Conservation (phyloP, 768 basidiomycete genomes). For the Aureoboletus auriporus region DNA sequence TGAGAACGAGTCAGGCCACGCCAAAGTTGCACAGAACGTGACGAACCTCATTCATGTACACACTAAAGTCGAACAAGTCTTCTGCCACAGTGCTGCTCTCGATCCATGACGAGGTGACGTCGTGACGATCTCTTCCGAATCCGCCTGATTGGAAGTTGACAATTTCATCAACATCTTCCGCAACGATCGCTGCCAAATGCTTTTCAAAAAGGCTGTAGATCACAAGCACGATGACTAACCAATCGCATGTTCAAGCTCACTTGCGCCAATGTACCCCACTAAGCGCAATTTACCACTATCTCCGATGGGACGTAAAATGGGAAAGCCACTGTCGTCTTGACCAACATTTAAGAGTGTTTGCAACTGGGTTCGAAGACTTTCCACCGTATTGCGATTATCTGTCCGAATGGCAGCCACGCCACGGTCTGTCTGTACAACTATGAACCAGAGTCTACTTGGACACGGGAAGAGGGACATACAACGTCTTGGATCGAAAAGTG, state of each 20-base stretch:
- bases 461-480: conserved; percentile 41
- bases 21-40: background rate
- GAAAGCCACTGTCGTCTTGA: conserved; percentile 81
- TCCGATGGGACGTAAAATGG: conserved; percentile 59
- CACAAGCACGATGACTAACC: conserved; percentile 43
- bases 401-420: conserved; percentile 67
- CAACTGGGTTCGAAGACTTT: conserved; percentile 69
- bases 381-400: conserved; percentile 73
- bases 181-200: conserved; percentile 57
- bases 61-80: conserved; percentile 76
- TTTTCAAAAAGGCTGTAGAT: background rate
- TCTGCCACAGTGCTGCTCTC: conserved; percentile 30
- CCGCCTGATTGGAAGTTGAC: conserved; percentile 59
- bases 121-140: conserved; percentile 36
- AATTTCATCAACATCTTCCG: conserved; percentile 62
- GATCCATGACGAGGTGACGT: conserved; percentile 52
- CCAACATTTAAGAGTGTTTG: conserved; percentile 52
- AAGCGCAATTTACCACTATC: conserved; percentile 52
- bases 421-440: conserved; percentile 52
- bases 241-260: conserved; percentile 91
- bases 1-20: conserved; percentile 24
- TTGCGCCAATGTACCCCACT: conserved; percentile 88
- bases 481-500: conserved; percentile 71
- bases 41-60: conserved; percentile 85
- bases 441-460: background rate